phyloP scores from a whole-genome alignment of 768 basidiomycete species.

The Suillus clintonianus region DNA sequence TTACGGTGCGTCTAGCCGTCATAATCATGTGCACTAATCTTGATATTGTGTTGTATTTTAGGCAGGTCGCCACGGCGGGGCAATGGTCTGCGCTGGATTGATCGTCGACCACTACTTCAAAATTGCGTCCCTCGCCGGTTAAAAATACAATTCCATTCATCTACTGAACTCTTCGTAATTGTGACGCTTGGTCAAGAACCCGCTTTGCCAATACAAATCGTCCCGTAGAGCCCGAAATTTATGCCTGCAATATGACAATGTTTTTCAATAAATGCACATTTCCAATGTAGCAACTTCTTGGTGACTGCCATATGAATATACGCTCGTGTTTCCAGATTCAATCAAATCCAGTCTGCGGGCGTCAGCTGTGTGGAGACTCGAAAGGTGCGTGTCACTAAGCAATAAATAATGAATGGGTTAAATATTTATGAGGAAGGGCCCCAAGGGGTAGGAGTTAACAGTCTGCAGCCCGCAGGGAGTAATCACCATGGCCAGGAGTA shows the following conservation, averaged over 20 bases:
- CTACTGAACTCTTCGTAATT: background rate
- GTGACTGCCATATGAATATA: background rate
- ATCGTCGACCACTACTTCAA: background rate
- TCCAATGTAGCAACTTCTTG: no score
- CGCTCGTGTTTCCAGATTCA: no score
- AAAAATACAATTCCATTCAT: background rate
- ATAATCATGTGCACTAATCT: background rate
- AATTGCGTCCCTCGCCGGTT: background rate
- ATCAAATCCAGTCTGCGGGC: no score
- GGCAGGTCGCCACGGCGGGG: background rate
- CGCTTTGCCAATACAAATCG: background rate
- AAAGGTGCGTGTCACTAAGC: no score
- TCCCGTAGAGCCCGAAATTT: background rate
- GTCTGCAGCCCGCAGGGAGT: no score
- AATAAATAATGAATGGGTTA: no score
- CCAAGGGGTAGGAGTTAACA: no score
- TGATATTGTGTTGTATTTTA: background rate
- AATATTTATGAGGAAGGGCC: no score
- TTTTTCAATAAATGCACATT: no score
- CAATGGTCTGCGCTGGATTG: background rate
- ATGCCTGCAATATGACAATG: no score
- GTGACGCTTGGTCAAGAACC: background rate
- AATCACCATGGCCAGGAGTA: no score
- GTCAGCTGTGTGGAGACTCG: no score
- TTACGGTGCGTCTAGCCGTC: background rate